Evolutionary conservation across 2,329 filamentous ascomycete genomes (phyloP), one percentile per base, ranked within the genome.

Genomic region (Truncatella angustata): DNA sequence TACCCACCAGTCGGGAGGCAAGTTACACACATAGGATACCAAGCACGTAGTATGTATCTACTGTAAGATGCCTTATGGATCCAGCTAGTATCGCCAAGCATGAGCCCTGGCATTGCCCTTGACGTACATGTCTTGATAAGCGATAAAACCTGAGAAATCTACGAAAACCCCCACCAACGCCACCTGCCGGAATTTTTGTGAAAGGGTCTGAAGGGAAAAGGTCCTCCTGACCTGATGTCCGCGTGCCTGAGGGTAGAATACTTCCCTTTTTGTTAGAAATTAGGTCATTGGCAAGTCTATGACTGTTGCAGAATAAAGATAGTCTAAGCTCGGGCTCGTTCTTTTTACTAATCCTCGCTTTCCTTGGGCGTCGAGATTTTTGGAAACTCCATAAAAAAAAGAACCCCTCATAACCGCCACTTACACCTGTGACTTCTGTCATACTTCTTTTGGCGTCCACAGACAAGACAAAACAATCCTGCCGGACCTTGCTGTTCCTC

Each of bases 41-140:
- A n/a, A n/a, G n/a, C n/a, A n/a, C n/a, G n/a, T n/a, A n/a, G n/a
- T n/a, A n/a, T n/a, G n/a, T n/a, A 44, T n/a, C 40, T 28, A 23
- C 40, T 24, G 21, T 7, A 14, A 20, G 24, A 20, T 44, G 40
- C 40, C 40, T 44, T 44, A 44, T 26, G 40, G 40, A 12, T 7
- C 40, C 40, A 44, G 23, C 24, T 44, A 44, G 40, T 23, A 44
- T 44, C 40, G 40, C 40, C 40, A 44, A 44, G 40, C 37, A 26
- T 23, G 24, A 44, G 40, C 40, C 40, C 40, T 44, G 40, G 40
- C 40, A 24, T 32, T 44, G 40, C 40, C 40, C 40, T n/a, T 44
- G 40, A 44, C 40, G 40, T 44, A 44, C 28, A 12, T 26, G 20
- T 21, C 40, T 23, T 44, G 40, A 44, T 44, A 44, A 44, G 37